phyloP scores from a whole-genome alignment of 192 early-diverging fungal species.

The Gryganskiella cystojenkinii region DNA sequence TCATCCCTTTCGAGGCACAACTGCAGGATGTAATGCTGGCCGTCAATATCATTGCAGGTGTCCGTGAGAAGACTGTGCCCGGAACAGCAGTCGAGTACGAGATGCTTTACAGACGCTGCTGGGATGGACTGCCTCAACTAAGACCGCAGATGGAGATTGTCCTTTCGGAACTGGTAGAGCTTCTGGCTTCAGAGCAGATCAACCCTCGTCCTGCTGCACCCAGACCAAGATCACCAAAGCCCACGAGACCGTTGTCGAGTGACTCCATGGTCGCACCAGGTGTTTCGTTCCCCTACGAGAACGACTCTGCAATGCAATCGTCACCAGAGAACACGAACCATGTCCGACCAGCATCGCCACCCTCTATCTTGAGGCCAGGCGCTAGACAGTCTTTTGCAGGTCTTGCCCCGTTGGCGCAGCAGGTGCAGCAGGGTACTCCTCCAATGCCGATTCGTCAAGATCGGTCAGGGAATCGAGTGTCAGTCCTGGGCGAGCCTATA shows the following conservation, averaged over 20 bases:
- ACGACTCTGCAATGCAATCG: conserved; percentile 7
- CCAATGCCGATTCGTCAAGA: conserved; percentile 39
- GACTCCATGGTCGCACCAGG: conserved; percentile 44
- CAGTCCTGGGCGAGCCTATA: conserved; percentile 29
- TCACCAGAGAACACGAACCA: conserved; percentile 30
- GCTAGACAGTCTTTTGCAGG: conserved; percentile 34
- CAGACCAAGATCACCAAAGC: conserved; percentile 29
- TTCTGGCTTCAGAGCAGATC: conserved; percentile 39
- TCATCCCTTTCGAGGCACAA: conserved; percentile 49
- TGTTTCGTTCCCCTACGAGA: conserved; percentile 16
- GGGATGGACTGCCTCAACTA: conserved; percentile 51
- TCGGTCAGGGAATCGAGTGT: conserved; percentile 24
- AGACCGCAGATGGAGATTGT: conserved; percentile 56
- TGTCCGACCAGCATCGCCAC: conserved; percentile 12
- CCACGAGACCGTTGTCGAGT: conserved; percentile 31
- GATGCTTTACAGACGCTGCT: conserved; percentile 53
- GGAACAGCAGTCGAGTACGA: conserved; percentile 55
- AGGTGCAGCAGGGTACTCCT: conserved; percentile 15
- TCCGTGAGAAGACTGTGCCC: conserved; percentile 51
- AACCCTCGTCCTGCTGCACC: conserved; percentile 32
- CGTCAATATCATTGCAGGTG: conserved; percentile 52
- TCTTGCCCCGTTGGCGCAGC: conserved; percentile 21
- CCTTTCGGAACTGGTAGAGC: conserved; percentile 44
- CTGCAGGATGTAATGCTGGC: conserved; percentile 56
- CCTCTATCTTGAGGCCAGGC: conserved; percentile 9